Percentiles rank a stretch among this genome's conserved stretches.
Evolutionary conservation across 768 basidiomycete species (phyloP).

Genomic region (Termitomyces sp.): DNA sequence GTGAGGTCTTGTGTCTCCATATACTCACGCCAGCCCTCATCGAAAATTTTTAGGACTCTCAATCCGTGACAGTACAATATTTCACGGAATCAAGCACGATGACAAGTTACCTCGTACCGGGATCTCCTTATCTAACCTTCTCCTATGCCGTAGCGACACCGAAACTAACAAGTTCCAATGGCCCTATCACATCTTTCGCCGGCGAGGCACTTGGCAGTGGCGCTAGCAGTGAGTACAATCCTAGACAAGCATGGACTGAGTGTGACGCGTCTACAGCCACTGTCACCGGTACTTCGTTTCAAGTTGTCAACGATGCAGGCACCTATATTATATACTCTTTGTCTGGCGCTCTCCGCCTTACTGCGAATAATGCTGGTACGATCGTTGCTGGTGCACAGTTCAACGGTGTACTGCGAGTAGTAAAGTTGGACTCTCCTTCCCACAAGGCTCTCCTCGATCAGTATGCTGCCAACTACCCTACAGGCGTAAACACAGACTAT

Average conservation of each 20-base stretch:
- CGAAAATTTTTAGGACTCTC: conserved; percentile 20
- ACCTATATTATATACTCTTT: conserved; percentile 28
- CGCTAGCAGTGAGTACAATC: conserved; percentile 12
- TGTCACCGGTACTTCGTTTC: conserved; percentile 21
- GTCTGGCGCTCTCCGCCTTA: conserved; percentile 21
- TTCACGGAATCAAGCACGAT: conserved; percentile 24
- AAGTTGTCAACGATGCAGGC: conserved; percentile 22
- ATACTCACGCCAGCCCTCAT: background rate
- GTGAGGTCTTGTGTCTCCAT: conserved; percentile 10
- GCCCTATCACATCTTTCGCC: conserved; percentile 23
- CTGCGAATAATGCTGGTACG: conserved; percentile 19
- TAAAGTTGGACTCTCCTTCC: conserved; percentile 20
- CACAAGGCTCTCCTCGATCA: conserved; percentile 23
- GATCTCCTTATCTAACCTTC: conserved; percentile 28
- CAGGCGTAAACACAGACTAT: conserved; percentile 23
- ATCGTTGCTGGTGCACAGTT: conserved; percentile 17
- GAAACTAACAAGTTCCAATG: conserved; percentile 22
- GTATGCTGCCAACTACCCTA: conserved; percentile 25
- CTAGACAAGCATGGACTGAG: background rate
- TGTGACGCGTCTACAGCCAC: conserved; percentile 15
- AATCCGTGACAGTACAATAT: conserved; percentile 28
- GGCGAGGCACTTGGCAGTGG: conserved; percentile 18
- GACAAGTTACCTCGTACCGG: conserved; percentile 26
- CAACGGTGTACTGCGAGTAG: conserved; percentile 25
- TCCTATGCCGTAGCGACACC: conserved; percentile 25